Evolutionary conservation across 1,139 yeast genomes (phyloP).

Genomic region (Citeromyces siamensis): DNA sequence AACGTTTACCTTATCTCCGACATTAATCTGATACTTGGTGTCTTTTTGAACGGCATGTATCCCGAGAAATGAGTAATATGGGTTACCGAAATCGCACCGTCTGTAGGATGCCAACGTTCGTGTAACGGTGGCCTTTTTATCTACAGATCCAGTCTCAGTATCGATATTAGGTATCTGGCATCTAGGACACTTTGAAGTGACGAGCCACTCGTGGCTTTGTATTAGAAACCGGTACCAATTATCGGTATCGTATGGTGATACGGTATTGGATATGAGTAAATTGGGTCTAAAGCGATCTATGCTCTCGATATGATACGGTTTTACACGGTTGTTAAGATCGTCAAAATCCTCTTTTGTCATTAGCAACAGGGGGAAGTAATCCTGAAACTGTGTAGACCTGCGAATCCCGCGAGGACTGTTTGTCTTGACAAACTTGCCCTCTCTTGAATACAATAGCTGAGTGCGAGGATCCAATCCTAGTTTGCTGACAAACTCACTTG

Average conservation of each 20-base stretch:
- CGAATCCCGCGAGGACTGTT: slow-evolving; percentile 7
- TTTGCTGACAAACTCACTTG: slow-evolving; percentile 7
- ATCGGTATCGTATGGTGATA: slow-evolving; percentile 11
- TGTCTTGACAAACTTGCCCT: slow-evolving; percentile 20
- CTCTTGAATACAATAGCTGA: slow-evolving; percentile 18
- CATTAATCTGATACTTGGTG: slow-evolving; percentile 8
- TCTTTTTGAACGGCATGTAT: slow-evolving; percentile 11
- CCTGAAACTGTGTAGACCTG: slow-evolving; percentile 24
- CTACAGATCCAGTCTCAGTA: slow-evolving; percentile 8
- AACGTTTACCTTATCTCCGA: slow-evolving; percentile 10
- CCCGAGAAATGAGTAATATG: slow-evolving; percentile 10
- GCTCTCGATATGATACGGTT: slow-evolving; percentile 5
- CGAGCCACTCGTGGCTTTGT: slow-evolving; percentile 9
- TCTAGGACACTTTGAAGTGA: slow-evolving; percentile 13
- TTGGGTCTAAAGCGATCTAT: slow-evolving; percentile 12
- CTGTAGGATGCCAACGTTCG: slow-evolving; percentile 10
- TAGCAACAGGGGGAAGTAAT: slow-evolving; percentile 28
- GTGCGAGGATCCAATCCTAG: slow-evolving; percentile 15
- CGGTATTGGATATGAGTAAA: slow-evolving; percentile 9
- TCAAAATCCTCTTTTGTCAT: slow-evolving; percentile 21
- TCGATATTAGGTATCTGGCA: slow-evolving; percentile 14
- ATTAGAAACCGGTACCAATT: slow-evolving; percentile 11
- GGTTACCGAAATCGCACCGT: slow-evolving; percentile 11
- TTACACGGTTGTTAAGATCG: slow-evolving; percentile 16
- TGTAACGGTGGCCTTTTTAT: slow-evolving; percentile 7